phyloP scores from a whole-genome alignment of 2,329 filamentous ascomycete species.

The Beauveria sp. region DNA sequence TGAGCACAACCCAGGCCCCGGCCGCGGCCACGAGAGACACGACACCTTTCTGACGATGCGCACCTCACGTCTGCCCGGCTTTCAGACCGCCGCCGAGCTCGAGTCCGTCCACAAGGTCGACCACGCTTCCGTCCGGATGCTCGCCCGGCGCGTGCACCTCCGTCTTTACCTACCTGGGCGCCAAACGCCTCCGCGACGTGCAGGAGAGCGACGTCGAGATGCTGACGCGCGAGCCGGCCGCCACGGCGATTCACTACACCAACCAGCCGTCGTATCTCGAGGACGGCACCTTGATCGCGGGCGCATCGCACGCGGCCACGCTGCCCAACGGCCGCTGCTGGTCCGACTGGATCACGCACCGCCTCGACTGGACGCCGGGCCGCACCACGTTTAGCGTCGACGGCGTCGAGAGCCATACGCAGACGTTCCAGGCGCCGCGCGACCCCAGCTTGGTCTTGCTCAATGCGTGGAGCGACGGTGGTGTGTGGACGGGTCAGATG shows the following conservation, averaged over 20 bases:
- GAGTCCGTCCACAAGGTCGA: slow-evolving; percentile 26
- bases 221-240: slow-evolving; percentile 33
- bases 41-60: slow-evolving; percentile 40
- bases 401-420: slow-evolving; percentile 38
- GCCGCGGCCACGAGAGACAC: slow-evolving; percentile 6
- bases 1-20: slow-evolving; percentile 29
- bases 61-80: slow-evolving; percentile 32
- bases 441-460: slow-evolving; percentile 43
- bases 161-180: slow-evolving; percentile 41
- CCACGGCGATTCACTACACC: slow-evolving; percentile 42
- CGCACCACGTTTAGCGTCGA: slow-evolving; percentile 48
- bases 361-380: slow-evolving; percentile 51
- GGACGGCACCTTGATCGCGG: slow-evolving; percentile 34
- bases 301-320: slow-evolving; percentile 37
- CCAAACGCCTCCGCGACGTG: slow-evolving; percentile 25
- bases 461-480: slow-evolving; percentile 54
- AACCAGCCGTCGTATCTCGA: slow-evolving; percentile 48
- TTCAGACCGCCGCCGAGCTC: slow-evolving; percentile 40
- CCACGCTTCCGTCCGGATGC: slow-evolving; percentile 35
- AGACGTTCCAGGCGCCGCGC: slow-evolving; percentile 46
- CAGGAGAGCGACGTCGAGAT: slow-evolving; percentile 47
- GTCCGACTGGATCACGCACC: slow-evolving; percentile 48
- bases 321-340: slow-evolving; percentile 35
- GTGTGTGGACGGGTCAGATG: slow-evolving; percentile 51
- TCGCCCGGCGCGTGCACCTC: slow-evolving; percentile 40